Conservation (phyloP, 140 eudicot genomes). For the Anethum foeniculum region DNA sequence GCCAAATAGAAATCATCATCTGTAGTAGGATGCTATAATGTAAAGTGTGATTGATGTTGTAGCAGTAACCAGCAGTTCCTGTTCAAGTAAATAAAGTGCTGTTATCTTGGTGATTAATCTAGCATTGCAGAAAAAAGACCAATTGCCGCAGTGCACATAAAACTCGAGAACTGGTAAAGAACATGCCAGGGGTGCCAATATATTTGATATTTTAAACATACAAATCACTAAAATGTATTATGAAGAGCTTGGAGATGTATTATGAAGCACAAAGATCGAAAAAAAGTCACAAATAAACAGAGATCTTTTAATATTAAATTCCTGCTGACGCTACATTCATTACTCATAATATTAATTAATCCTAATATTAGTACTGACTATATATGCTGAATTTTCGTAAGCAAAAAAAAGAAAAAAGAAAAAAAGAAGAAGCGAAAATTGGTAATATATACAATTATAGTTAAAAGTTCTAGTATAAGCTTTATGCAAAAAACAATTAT, state of each 20-base stretch:
- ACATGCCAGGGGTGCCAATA: not conserved
- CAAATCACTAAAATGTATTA: not conserved
- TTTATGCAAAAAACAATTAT: not conserved
- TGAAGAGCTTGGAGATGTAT: not conserved
- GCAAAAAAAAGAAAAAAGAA: too few species aligned
- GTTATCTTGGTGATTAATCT: not conserved
- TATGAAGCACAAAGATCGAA: not conserved
- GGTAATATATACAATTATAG: not conserved
- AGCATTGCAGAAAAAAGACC: not conserved
- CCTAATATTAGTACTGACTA: not conserved
- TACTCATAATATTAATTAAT: not conserved
- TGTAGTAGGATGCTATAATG: conserved; percentile 53
- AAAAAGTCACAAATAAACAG: not conserved
- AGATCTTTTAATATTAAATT: not conserved
- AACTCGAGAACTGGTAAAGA: too few species aligned
- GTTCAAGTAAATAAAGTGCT: conserved; percentile 15
- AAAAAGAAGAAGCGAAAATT: not conserved
- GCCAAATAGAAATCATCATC: conserved; percentile 24
- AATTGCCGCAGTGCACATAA: not conserved
- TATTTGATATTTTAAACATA: not conserved
- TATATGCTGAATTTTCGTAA: not conserved
- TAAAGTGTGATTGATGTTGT: conserved; percentile 35
- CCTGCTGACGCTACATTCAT: not conserved
- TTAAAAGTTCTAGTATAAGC: not conserved
- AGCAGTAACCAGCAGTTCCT: conserved; percentile 53